A percentile compares a stretch with the other conserved stretches of the same genome.
Conservation (phyloP, 176 grass and related monocot species). For the Juncus inflexus region DNA sequence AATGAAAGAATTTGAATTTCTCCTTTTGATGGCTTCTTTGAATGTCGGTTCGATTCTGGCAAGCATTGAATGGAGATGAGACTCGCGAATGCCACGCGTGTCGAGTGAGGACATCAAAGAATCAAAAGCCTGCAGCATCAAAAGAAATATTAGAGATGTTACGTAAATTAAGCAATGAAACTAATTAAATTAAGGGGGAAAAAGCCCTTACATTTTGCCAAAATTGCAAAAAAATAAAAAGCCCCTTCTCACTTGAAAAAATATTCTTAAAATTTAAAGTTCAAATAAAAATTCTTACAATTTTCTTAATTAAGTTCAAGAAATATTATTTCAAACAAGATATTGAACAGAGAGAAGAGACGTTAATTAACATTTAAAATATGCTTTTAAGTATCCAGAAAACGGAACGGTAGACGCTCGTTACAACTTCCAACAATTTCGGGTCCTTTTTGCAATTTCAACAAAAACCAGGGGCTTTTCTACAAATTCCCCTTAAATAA, state of each 20-base stretch:
- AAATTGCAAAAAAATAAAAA: background rate
- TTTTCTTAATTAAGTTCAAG: too few species aligned
- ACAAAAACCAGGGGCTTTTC: too few species aligned
- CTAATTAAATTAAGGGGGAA: too few species aligned
- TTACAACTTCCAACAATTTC: background rate
- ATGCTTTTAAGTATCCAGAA: too few species aligned
- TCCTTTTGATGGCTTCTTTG: slow-evolving; percentile 63
- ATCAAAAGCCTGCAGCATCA: slow-evolving; percentile 65
- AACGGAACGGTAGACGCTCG: background rate
- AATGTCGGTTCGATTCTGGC: slow-evolving; percentile 81
- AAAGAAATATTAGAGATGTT: too few species aligned
- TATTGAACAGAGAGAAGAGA: too few species aligned
- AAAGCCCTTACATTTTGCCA: too few species aligned
- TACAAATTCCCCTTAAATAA: slow-evolving; percentile 13
- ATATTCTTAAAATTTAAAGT: background rate
- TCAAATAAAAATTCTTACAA: background rate
- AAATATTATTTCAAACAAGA: too few species aligned
- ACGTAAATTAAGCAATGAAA: too few species aligned
- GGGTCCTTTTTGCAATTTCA: too few species aligned
- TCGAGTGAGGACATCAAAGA: slow-evolving; percentile 65
- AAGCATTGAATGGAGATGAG: slow-evolving; percentile 85
- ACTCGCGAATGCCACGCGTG: slow-evolving; percentile 77
- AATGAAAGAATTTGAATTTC: slow-evolving; percentile 3
- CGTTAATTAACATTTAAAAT: too few species aligned
- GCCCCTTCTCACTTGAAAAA: background rate